Conservation (phyloP, 2,329 filamentous ascomycete species). For the Byssothecium circinans region DNA sequence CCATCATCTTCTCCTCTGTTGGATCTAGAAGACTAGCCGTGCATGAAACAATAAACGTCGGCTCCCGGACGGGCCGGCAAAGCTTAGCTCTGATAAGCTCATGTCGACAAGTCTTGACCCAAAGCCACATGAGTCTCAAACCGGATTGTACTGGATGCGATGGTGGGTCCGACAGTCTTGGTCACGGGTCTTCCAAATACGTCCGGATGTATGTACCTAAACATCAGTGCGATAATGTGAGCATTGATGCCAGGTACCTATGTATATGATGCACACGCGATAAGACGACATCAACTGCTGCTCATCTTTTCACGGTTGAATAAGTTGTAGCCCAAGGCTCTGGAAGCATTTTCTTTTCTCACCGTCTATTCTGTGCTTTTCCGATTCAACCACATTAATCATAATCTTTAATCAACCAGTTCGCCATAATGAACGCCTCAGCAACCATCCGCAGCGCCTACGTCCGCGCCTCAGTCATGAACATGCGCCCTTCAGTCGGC, state of each 20-base stretch:
- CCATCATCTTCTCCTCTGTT: no score
- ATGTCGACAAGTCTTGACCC: not conserved
- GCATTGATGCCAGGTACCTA: no score
- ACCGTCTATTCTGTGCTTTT: slow-evolving; percentile 1
- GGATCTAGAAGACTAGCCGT: not conserved
- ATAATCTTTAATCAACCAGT: slow-evolving; percentile 12
- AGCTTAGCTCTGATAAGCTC: slow-evolving; percentile 1
- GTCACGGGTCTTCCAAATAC: slow-evolving; percentile 4
- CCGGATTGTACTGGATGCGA: not conserved
- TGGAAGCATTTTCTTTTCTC: not conserved
- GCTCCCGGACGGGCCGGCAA: not conserved
- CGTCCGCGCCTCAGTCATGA: slow-evolving; percentile 26
- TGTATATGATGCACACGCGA: no score
- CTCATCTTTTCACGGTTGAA: no score
- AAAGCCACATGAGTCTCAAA: not conserved
- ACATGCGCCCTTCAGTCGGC: slow-evolving; percentile 14
- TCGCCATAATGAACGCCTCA: slow-evolving; percentile 31
- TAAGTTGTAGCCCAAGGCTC: no score
- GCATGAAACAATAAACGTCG: not conserved
- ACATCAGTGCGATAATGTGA: no score
- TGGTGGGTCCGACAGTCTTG: slow-evolving; percentile 4
- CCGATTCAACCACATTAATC: slow-evolving; percentile 1
- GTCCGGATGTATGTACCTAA: not conserved
- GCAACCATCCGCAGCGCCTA: slow-evolving; percentile 31
- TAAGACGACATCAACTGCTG: no score